These are phyloP conservation scores for Diaporthe sp. DNA, from an alignment of 2,329 filamentous ascomycete genomes.

Conservation along the genomic window DNA sequence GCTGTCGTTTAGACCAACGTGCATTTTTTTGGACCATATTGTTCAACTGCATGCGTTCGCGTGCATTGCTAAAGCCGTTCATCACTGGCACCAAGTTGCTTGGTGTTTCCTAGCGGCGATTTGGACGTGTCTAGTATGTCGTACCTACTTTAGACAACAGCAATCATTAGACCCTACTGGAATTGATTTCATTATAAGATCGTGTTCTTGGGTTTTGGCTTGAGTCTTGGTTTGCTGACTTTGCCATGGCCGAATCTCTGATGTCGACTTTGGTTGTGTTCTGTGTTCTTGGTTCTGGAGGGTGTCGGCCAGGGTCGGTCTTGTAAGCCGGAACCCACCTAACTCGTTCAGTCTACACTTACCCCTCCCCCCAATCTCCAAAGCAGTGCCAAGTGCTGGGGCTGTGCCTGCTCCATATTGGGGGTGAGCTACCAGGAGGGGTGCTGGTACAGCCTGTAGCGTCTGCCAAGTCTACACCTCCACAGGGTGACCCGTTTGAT, in stretches of 20 bases:
- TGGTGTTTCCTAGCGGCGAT: neutral
- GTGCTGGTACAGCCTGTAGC: neutral
- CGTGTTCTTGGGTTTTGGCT: neutral
- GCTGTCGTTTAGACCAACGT: neutral
- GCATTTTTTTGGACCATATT: neutral
- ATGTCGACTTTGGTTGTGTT: neutral
- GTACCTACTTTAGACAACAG: too few species aligned
- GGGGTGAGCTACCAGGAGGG: neutral
- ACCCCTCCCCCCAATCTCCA: neutral
- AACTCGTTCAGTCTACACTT: neutral
- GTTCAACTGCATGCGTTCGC: neutral
- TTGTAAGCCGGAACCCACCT: neutral
- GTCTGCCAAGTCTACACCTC: slow-evolving; percentile 23
- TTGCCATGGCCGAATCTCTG: neutral
- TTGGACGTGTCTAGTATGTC: neutral
- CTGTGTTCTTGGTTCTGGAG: neutral
- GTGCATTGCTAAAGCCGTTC: too few species aligned
- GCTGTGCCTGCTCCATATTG: neutral
- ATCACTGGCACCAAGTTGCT: neutral
- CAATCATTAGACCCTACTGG: too few species aligned
- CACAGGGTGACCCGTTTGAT: slow-evolving; percentile 13
- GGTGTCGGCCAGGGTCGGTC: neutral
- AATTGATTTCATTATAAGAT: neutral
- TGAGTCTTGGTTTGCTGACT: neutral
- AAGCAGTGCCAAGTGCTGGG: neutral